Percentiles rank a stretch among this genome's conserved stretches.
Evolutionary conservation across 164 flowering plant species (phyloP).

Genomic region (Vitis riparia): DNA sequence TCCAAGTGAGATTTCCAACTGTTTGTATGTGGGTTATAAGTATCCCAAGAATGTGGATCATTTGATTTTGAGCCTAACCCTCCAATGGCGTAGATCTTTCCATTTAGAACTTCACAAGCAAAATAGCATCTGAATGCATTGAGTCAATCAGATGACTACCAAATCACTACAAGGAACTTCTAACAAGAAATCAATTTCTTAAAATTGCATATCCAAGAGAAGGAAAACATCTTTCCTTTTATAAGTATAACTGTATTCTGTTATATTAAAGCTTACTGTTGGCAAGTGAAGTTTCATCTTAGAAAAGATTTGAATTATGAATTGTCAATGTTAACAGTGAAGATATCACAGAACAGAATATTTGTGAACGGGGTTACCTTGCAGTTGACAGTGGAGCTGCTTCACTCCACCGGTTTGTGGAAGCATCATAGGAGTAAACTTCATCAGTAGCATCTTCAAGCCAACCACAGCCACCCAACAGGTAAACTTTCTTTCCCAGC

Average conservation of each 20-base stretch:
- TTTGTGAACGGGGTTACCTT: slow-evolving; percentile 33
- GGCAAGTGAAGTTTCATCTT: no score
- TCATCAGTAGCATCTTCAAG: slow-evolving; percentile 62
- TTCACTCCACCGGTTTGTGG: slow-evolving; percentile 46
- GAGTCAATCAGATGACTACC: not conserved
- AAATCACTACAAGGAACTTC: not conserved
- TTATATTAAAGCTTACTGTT: no score
- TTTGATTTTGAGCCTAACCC: slow-evolving; percentile 54
- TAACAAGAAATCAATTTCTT: no score
- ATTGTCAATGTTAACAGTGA: no score
- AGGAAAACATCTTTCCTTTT: no score
- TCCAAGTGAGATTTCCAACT: slow-evolving; percentile 48
- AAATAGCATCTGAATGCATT: slow-evolving; percentile 60
- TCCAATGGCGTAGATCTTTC: slow-evolving; percentile 71
- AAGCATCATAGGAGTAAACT: slow-evolving; percentile 68
- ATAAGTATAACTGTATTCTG: no score
- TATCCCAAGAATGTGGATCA: slow-evolving; percentile 62
- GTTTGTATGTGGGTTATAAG: slow-evolving; percentile 45
- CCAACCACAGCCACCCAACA: slow-evolving; percentile 82
- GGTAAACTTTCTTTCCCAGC: slow-evolving; percentile 50
- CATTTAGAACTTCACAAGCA: slow-evolving; percentile 59
- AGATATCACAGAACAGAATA: no score
- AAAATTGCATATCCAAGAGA: no score
- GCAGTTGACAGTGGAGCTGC: slow-evolving; percentile 55
- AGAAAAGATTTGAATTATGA: no score